These are phyloP conservation scores for Luffa aegyptiaca DNA, from an alignment of 306 rosid genomes.

Conservation along the genomic window DNA sequence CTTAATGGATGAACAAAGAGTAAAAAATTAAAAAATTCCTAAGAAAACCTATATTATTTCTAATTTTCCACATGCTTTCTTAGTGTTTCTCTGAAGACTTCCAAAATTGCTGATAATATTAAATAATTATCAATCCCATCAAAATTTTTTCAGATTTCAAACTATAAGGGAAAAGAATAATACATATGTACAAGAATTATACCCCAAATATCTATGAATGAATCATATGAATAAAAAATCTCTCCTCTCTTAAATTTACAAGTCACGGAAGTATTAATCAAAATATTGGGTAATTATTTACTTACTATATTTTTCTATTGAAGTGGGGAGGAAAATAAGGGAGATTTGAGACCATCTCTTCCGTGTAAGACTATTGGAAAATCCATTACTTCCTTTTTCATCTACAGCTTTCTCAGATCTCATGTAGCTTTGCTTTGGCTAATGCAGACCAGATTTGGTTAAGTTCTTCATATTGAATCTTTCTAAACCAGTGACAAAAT, in stretches of 20 bases:
- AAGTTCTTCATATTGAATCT: neutral
- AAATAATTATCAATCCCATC: neutral
- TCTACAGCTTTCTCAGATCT: constrained; percentile 11
- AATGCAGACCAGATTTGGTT: neutral
- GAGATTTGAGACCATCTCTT: constrained; percentile 11
- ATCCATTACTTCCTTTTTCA: constrained; percentile 7
- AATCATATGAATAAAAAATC: constrained; percentile 5
- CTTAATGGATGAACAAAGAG: neutral
- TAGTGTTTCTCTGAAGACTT: neutral
- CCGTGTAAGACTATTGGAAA: constrained; percentile 1
- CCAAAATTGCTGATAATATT: neutral
- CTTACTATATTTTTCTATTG: constrained; percentile 3
- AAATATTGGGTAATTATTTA: constrained; percentile 9
- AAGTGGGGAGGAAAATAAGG: constrained; percentile 5
- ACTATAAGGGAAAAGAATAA: constrained; percentile 7
- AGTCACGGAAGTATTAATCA: neutral
- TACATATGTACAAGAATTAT: constrained; percentile 8
- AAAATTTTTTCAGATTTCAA: neutral
- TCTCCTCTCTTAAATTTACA: constrained; percentile 11
- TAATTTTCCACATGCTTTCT: neutral
- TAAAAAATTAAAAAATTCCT: neutral
- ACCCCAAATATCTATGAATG: constrained; percentile 5
- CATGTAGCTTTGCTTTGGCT: constrained; percentile 3
- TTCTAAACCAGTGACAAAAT: constrained; percentile 11
- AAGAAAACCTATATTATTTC: neutral